Evolutionary conservation across 768 basidiomycete species (phyloP).

Genomic region (Suillus variegatus): DNA sequence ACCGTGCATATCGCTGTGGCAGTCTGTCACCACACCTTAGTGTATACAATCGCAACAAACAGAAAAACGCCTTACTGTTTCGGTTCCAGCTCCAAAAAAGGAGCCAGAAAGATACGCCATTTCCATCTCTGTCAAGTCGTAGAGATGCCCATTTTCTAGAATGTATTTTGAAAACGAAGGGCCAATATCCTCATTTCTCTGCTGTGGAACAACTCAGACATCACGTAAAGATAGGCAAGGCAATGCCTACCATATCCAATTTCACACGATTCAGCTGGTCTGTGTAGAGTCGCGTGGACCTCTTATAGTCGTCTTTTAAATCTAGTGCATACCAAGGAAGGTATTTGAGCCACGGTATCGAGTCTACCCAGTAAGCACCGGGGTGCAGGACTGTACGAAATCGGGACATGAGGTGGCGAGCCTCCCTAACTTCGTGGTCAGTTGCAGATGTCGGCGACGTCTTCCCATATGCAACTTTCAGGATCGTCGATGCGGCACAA

Average conservation of each 20-base stretch:
- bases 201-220: background rate
- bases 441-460: background rate
- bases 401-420: background rate
- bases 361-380: background rate
- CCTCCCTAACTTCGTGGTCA: background rate
- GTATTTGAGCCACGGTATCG: background rate
- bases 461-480: background rate
- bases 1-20: conserved; percentile 49
- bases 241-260: background rate
- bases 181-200: background rate
- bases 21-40: conserved; percentile 29
- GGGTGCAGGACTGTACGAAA: background rate
- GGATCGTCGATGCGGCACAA: background rate
- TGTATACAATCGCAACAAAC: background rate
- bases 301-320: background rate
- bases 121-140: background rate
- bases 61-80: background rate
- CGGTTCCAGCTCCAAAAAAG: background rate
- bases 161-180: background rate
- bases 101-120: background rate
- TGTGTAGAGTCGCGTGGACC: background rate
- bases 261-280: background rate
- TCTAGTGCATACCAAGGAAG: background rate
- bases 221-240: background rate
- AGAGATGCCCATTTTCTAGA: background rate